These are phyloP conservation scores for Serendipita indica DNA, from an alignment of 768 basidiomycete species.

Conservation along the genomic window DNA sequence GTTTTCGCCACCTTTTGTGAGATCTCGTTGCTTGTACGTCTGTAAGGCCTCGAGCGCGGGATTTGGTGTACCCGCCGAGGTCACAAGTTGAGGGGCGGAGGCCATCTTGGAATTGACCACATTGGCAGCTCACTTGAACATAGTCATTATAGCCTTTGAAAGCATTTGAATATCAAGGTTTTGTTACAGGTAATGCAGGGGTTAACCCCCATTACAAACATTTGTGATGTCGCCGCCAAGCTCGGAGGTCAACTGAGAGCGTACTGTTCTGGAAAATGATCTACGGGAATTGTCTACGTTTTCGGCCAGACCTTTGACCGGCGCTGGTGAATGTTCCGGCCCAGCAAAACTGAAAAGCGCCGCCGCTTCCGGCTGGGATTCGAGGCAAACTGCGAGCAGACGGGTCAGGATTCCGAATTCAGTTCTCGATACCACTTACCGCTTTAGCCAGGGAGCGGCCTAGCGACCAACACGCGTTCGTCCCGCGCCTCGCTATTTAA, in stretches of 20 bases:
- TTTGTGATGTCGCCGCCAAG: too few relatives aligned
- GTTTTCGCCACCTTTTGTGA: conserved; percentile 45
- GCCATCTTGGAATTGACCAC: conserved; percentile 1
- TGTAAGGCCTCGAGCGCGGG: conserved; percentile 56
- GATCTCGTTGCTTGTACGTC: conserved; percentile 75
- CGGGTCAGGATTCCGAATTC: neutral
- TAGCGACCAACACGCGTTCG: neutral
- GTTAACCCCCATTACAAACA: too few relatives aligned
- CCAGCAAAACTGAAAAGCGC: too few relatives aligned
- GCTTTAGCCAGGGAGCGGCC: neutral
- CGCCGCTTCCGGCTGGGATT: neutral
- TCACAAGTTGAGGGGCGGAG: conserved; percentile 1
- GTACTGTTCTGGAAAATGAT: too few relatives aligned
- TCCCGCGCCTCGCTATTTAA: neutral
- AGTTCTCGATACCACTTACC: neutral
- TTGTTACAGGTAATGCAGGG: too few relatives aligned
- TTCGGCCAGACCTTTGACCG: too few relatives aligned
- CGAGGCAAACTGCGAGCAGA: neutral
- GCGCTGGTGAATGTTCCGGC: neutral
- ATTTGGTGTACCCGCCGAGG: conserved; percentile 6
- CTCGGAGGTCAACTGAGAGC: too few relatives aligned
- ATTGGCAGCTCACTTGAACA: too few relatives aligned
- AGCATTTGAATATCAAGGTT: too few relatives aligned
- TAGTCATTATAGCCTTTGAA: too few relatives aligned
- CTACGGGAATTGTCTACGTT: too few relatives aligned